Percentiles rank a stretch among this genome's conserved stretches.
Conservation (phyloP, 768 basidiomycete species). For the Hypsizygus marmoreus region DNA sequence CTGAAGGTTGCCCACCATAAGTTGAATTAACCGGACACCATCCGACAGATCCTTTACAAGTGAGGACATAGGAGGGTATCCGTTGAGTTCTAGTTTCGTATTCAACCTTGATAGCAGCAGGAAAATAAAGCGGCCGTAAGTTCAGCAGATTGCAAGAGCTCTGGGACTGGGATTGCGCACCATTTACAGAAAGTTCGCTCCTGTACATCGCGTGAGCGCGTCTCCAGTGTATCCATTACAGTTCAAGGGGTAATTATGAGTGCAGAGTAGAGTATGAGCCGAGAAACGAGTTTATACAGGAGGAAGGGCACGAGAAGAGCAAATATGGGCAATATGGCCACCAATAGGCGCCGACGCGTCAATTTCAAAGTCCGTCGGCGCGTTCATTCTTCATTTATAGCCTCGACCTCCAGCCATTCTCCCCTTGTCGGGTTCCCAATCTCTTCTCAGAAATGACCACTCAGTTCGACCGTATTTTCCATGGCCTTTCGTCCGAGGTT, state of each 20-base stretch:
- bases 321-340: constrained; percentile 11
- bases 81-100: constrained; percentile 85
- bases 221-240: constrained; percentile 61
- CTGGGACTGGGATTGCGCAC: constrained; percentile 42
- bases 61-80: constrained; percentile 86
- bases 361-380: constrained; percentile 47
- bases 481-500: constrained; percentile 67
- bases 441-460: constrained; percentile 53
- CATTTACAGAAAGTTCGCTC: constrained; percentile 92
- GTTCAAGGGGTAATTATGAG: constrained; percentile 7
- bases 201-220: constrained; percentile 65
- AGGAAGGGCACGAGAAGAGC: constrained; percentile 6
- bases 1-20: constrained; percentile 63
- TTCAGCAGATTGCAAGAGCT: constrained; percentile 1
- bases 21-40: constrained; percentile 92
- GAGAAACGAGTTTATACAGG: too few species aligned
- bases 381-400: constrained; percentile 38
- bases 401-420: too few species aligned
- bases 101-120: constrained; percentile 72
- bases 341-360: constrained; percentile 31
- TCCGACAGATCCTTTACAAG: constrained; percentile 91
- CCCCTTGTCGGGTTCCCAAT: not conserved
- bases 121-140: constrained; percentile 7
- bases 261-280: constrained; percentile 9
- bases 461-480: constrained; percentile 86